Conservation (phyloP, 1,284 basidiomycete species). For the Cutaneotrichosporon mucoides region DNA sequence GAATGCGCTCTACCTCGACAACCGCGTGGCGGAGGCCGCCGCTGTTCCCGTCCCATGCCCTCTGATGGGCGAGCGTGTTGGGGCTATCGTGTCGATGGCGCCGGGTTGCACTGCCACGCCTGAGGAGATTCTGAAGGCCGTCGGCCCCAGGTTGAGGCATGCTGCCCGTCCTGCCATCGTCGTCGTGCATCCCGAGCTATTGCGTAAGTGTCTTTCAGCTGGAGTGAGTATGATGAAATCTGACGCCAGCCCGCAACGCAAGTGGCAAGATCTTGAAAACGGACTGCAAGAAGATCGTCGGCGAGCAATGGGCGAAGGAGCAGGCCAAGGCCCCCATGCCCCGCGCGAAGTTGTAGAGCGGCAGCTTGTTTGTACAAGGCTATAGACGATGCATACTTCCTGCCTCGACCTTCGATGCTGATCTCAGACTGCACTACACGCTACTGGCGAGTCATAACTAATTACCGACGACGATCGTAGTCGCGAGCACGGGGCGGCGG, state of each 20-base stretch:
- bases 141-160: conserved; percentile 12
- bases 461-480: conserved; percentile 6
- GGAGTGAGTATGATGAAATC: not conserved
- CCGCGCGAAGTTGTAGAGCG: not conserved
- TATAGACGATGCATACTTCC: not conserved
- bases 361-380: no score
- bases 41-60: conserved; percentile 37
- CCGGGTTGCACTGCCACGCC: conserved; percentile 1
- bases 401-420: not conserved
- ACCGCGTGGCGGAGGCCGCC: conserved; percentile 33
- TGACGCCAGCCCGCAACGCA: conserved; percentile 11
- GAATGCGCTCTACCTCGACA: conserved; percentile 36
- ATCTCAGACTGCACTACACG: not conserved
- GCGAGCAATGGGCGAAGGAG: conserved; percentile 26
- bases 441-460: no score
- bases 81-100: conserved; percentile 32
- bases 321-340: not conserved
- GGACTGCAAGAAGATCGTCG: conserved; percentile 18
- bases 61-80: conserved; percentile 40
- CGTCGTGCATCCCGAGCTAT: conserved; percentile 8
- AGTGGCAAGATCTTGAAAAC: conserved; percentile 17
- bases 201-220: conserved; percentile 13
- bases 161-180: conserved; percentile 16
- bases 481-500: conserved; percentile 2
- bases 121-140: conserved; percentile 6